Conservation (phyloP, 176 grass and related monocot genomes). For the Phoenix dactylifera region DNA sequence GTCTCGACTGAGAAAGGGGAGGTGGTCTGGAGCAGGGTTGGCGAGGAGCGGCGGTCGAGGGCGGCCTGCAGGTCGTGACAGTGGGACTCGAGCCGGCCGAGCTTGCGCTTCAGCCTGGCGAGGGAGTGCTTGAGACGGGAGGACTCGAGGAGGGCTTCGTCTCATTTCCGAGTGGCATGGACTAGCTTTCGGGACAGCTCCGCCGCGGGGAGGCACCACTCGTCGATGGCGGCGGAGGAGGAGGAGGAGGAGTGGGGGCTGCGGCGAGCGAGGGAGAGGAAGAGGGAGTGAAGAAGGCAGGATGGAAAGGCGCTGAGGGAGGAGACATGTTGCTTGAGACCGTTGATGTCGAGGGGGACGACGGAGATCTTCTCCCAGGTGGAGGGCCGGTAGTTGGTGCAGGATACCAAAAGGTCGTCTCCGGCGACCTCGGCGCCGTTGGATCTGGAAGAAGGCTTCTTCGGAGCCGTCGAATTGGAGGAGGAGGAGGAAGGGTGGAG, state of each 20-base stretch:
- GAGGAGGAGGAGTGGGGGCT: conserved; percentile 26
- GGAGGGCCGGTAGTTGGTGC: no score
- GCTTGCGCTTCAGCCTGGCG: conserved; percentile 69
- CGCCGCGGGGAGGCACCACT: conserved; percentile 11
- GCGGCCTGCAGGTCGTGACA: conserved; percentile 17
- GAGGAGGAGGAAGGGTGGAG: conserved; percentile 10
- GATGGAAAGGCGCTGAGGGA: conserved; percentile 32
- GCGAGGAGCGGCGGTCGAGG: conserved; percentile 9
- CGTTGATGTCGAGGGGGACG: conserved; percentile 5
- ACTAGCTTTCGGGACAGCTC: conserved; percentile 23
- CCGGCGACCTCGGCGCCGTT: no score
- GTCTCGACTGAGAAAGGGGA: conserved; percentile 4
- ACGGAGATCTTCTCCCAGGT: no score
- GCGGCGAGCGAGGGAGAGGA: conserved; percentile 41
- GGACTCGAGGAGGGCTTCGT: conserved; percentile 15
- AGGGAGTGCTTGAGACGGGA: conserved; percentile 8
- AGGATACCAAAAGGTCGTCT: no score
- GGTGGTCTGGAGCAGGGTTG: neutral
- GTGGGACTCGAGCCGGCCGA: conserved; percentile 53
- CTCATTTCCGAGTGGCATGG: conserved; percentile 4
- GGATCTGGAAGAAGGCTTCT: no score
- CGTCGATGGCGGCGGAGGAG: conserved; percentile 1
- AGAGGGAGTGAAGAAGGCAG: conserved; percentile 45
- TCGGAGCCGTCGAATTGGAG: no score
- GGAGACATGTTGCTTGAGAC: neutral